phyloP scores from a whole-genome alignment of 78 protist genomes.

The Bigelowiella natans region DNA sequence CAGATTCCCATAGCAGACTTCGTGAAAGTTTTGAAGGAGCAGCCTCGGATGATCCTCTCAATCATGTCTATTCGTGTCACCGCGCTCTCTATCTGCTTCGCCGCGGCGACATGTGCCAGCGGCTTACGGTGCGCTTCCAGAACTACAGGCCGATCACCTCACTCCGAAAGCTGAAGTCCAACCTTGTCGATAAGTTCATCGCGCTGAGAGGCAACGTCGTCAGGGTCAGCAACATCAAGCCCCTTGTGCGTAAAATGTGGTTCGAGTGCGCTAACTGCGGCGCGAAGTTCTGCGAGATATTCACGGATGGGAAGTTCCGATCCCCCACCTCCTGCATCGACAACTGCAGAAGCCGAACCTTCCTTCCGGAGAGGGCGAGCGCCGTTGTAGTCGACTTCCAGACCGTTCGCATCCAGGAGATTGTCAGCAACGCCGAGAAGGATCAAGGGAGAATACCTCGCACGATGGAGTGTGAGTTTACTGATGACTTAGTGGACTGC shows the following conservation, averaged over 20 bases:
- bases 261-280: constrained; percentile 59
- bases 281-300: not conserved
- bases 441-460: constrained; percentile 83
- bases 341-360: constrained; percentile 8
- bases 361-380: not conserved
- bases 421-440: constrained; percentile 24
- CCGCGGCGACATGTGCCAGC: not conserved
- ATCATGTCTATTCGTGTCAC: not conserved
- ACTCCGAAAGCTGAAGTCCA: constrained; percentile 9
- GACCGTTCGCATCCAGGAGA: constrained; percentile 47
- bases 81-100: not conserved
- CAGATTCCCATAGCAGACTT: not conserved
- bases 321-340: not conserved
- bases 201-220: constrained; percentile 75
- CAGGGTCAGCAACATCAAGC: constrained; percentile 66
- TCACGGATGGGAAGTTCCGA: constrained; percentile 48
- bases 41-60: not conserved
- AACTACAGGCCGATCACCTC: not conserved
- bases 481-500: constrained; percentile 58
- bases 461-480: constrained; percentile 73
- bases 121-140: constrained; percentile 9
- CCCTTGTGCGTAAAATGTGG: constrained; percentile 48
- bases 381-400: not conserved
- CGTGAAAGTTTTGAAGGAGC: not conserved
- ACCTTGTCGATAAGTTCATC: constrained; percentile 51